Percentiles rank a stretch among this genome's conserved stretches.
Evolutionary conservation across 495 filamentous ascomycete species (phyloP).

Genomic region (Evernia prunastri): DNA sequence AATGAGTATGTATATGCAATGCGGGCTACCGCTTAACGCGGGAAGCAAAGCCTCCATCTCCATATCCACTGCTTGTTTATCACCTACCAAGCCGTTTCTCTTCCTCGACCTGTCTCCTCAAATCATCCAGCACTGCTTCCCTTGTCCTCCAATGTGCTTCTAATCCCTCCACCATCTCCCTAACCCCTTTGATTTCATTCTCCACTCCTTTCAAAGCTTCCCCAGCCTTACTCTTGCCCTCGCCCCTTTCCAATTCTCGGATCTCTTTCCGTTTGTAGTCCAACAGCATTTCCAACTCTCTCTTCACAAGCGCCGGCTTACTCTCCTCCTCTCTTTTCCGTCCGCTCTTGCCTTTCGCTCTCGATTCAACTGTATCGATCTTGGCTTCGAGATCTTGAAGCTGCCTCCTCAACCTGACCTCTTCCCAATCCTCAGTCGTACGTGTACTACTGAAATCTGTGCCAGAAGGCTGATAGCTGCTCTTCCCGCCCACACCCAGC

Average conservation of each 20-base stretch:
- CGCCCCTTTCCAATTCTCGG: conserved; percentile 41
- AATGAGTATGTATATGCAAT: background rate
- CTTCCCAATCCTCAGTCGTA: conserved; percentile 87
- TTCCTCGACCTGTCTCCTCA: conserved; percentile 44
- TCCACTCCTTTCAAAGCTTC: conserved; percentile 45
- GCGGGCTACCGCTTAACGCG: background rate
- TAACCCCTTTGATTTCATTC: conserved; percentile 45
- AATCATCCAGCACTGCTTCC: conserved; percentile 38
- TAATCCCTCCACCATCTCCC: conserved; percentile 48
- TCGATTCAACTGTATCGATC: conserved; percentile 66
- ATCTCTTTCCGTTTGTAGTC: conserved; percentile 48
- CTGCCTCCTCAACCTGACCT: conserved; percentile 88
- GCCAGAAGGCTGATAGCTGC: conserved; percentile 56
- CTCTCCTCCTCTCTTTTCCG: conserved; percentile 50
- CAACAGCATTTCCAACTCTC: conserved; percentile 85
- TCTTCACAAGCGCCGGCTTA: conserved; percentile 79
- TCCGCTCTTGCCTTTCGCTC: conserved; percentile 45
- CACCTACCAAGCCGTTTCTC: conserved; percentile 38
- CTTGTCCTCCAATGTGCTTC: conserved; percentile 44
- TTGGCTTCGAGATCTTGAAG: conserved; percentile 79
- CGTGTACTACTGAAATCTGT: conserved; percentile 81
- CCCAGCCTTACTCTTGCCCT: conserved; percentile 41
- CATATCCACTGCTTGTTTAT: background rate
- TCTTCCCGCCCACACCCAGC: conserved; percentile 75
- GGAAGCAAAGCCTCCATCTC: background rate